A percentile compares a stretch with the other conserved stretches of the same genome.
phyloP scores from a whole-genome alignment of 2,329 filamentous ascomycete species.

The Cryphonectria carpinicola region DNA sequence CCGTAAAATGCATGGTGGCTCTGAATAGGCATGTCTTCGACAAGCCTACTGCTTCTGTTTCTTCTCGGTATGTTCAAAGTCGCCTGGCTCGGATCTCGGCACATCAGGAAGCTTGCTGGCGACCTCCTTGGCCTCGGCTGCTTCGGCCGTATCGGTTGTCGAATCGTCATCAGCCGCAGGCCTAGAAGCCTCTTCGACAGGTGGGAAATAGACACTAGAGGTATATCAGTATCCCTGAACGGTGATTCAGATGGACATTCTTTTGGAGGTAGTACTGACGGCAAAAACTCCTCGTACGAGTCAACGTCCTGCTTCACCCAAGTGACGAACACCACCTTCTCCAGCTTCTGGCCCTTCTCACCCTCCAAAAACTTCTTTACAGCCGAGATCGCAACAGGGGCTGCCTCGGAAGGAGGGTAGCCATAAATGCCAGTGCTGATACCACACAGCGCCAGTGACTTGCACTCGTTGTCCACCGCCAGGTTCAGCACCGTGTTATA shows the following conservation, averaged over 20 bases:
- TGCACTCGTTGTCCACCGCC: conserved; percentile 68
- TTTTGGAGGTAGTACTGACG: conserved; percentile 61
- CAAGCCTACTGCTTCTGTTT: conserved; percentile 32
- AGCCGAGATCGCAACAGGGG: conserved; percentile 67
- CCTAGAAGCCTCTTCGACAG: conserved; percentile 30
- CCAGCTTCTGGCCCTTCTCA: conserved; percentile 55
- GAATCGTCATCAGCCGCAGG: conserved; percentile 11
- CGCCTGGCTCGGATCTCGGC: conserved; percentile 35
- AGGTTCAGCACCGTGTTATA: conserved; percentile 74
- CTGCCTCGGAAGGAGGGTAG: conserved; percentile 77
- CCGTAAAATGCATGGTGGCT: conserved; percentile 19
- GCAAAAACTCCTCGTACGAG: conserved; percentile 71
- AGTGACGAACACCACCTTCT: conserved; percentile 82
- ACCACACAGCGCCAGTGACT: conserved; percentile 78
- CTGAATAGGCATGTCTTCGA: not conserved
- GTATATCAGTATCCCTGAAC: not conserved
- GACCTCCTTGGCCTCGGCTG: conserved; percentile 33
- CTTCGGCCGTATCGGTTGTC: conserved; percentile 18
- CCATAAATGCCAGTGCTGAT: conserved; percentile 91
- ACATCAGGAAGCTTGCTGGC: conserved; percentile 36
- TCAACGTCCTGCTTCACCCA: conserved; percentile 78
- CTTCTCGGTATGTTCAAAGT: conserved; percentile 34
- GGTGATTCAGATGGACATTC: rapidly evolving
- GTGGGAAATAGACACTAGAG: conserved; percentile 38
- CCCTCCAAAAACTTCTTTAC: conserved; percentile 60